phyloP scores from a whole-genome alignment of 139 green algal species.

The Picochlorum sp. region DNA sequence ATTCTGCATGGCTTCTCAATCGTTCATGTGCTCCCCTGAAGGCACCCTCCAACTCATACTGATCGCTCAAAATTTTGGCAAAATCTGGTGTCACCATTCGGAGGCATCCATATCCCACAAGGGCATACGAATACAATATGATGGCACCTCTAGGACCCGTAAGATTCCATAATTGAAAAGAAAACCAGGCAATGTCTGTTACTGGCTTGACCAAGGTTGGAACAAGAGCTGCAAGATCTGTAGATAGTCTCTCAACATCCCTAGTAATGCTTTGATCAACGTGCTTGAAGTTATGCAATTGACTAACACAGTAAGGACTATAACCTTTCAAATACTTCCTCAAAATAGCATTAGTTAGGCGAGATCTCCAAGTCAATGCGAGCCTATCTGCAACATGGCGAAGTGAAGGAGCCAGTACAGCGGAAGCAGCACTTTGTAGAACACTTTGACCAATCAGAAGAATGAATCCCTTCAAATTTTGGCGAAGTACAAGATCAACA shows the following conservation, averaged over 20 bases:
- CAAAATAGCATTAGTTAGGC: constrained; percentile 39
- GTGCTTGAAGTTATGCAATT: constrained; percentile 47
- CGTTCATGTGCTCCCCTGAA: constrained; percentile 47
- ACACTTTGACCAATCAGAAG: constrained; percentile 39
- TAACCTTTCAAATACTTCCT: constrained; percentile 49
- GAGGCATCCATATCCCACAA: constrained; percentile 46
- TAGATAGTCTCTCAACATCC: constrained; percentile 54
- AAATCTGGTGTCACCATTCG: constrained; percentile 53
- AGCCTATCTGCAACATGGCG: constrained; percentile 50
- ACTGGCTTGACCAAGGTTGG: constrained; percentile 64
- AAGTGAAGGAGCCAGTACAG: constrained; percentile 57
- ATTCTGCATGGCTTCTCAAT: constrained; percentile 51
- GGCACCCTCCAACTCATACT: constrained; percentile 42
- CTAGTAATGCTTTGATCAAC: constrained; percentile 52
- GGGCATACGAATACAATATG: constrained; percentile 63
- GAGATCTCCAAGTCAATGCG: constrained; percentile 51
- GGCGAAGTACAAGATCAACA: constrained; percentile 59
- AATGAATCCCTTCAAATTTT: constrained; percentile 37
- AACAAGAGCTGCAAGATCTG: constrained; percentile 57
- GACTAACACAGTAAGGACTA: constrained; percentile 41
- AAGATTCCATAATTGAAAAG: constrained; percentile 39
- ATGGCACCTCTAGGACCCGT: constrained; percentile 46
- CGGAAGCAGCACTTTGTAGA: constrained; percentile 43
- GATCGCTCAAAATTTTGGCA: constrained; percentile 26
- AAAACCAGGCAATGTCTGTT: constrained; percentile 66